phyloP scores from a whole-genome alignment of 2,329 filamentous ascomycete species.

The Magnaporthiopsis poae region DNA sequence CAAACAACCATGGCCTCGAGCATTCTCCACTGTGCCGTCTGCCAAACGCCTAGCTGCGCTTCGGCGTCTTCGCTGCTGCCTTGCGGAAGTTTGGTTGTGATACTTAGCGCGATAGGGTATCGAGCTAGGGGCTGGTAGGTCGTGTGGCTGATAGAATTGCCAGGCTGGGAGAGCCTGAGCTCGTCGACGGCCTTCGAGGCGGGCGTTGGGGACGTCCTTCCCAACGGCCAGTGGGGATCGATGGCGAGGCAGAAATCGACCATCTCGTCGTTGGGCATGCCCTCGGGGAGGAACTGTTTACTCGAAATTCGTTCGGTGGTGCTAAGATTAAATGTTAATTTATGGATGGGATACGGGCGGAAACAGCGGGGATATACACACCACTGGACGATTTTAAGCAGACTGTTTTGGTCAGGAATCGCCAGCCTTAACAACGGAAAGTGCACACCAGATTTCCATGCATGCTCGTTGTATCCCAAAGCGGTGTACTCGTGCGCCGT shows the following conservation, averaged over 20 bases:
- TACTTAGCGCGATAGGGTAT: not conserved
- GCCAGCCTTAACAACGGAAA: too few species aligned
- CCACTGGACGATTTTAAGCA: too few species aligned
- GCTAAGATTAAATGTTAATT: too few species aligned
- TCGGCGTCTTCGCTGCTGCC: not conserved
- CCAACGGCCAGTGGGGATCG: not conserved
- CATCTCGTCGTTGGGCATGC: slow-evolving; percentile 2
- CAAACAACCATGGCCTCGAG: slow-evolving; percentile 1
- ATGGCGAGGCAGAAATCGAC: slow-evolving; percentile 4
- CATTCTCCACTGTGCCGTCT: slow-evolving; percentile 3
- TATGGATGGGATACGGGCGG: too few species aligned
- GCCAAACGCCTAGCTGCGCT: slow-evolving; percentile 3
- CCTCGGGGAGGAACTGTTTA: not conserved
- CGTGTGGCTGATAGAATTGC: slow-evolving; percentile 1
- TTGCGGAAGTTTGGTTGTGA: not conserved
- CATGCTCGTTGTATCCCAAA: too few species aligned
- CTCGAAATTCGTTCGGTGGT: too few species aligned
- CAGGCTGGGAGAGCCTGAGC: not conserved
- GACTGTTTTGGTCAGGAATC: too few species aligned
- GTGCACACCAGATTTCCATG: too few species aligned
- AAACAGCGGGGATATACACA: too few species aligned
- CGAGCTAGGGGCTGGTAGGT: not conserved
- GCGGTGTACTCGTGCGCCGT: too few species aligned
- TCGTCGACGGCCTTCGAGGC: not conserved
- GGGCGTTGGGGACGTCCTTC: not conserved